These are phyloP conservation scores for Pythium apleroticum DNA, from an alignment of 352 stramenopile genomes.

Conservation along the genomic window DNA sequence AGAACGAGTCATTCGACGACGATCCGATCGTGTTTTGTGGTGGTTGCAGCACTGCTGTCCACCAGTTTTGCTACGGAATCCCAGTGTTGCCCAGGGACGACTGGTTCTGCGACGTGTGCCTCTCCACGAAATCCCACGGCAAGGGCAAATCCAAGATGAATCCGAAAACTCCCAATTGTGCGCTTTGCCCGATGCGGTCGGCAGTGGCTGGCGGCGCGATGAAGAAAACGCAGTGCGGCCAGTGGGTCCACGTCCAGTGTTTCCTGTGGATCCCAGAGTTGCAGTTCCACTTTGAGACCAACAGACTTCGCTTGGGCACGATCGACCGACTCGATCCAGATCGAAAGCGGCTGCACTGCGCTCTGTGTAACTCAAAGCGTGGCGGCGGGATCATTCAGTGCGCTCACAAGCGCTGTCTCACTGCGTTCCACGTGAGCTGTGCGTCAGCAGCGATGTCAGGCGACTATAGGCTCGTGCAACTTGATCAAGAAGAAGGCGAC, in stretches of 20 bases:
- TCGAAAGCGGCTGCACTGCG: slow-evolving; percentile 61
- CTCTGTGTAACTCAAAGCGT: slow-evolving; percentile 62
- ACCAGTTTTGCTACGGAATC: slow-evolving; percentile 91
- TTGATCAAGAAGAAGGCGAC: slow-evolving; percentile 34
- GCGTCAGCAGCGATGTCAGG: slow-evolving; percentile 49
- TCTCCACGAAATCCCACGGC: neutral
- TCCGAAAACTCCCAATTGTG: slow-evolving; percentile 33
- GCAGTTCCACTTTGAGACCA: slow-evolving; percentile 36
- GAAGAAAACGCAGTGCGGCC: slow-evolving; percentile 59
- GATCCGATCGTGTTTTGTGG: slow-evolving; percentile 92
- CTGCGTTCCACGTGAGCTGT: slow-evolving; percentile 83
- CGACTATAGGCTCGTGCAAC: slow-evolving; percentile 60
- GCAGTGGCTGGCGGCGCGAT: slow-evolving; percentile 28
- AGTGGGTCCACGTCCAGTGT: slow-evolving; percentile 85
- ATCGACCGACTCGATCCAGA: slow-evolving; percentile 57
- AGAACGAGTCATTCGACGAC: slow-evolving; percentile 82
- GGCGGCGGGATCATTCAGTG: slow-evolving; percentile 76
- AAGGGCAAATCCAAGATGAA: slow-evolving; percentile 6
- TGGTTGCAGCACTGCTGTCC: slow-evolving; percentile 81
- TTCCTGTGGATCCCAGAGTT: slow-evolving; percentile 88
- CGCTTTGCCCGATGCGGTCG: slow-evolving; percentile 60
- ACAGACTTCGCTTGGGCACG: slow-evolving; percentile 43
- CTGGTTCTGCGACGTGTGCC: slow-evolving; percentile 83
- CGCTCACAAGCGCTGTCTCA: slow-evolving; percentile 64
- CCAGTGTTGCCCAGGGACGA: slow-evolving; percentile 56